A percentile compares a stretch with the other conserved stretches of the same genome.
Evolutionary conservation across 345 rosid genomes (phyloP).

Genomic region (Brassica napus): Da-Ae NC_063437.1:17972001-17972500

Average conservation of each 20-base stretch:
- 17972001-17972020: not conserved
- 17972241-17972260: not conserved
- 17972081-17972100: conserved; percentile 1
- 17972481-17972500: not conserved
- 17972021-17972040: not conserved
- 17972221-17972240: not conserved
- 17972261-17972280: not conserved
- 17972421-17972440: not conserved
- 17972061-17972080: not conserved
- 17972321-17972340: not conserved
- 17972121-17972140: not conserved
- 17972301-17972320: not conserved
- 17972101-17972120: not conserved
- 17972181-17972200: not conserved
- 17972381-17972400: not conserved
- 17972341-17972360: not conserved
- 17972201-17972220: not conserved
- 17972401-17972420: not conserved
- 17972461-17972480: not conserved
- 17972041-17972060: not conserved
- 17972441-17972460: too few relatives aligned
- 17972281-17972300: not conserved
- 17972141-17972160: not conserved
- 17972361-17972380: not conserved
- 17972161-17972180: conserved; percentile 7